Evolutionary conservation across 2,329 filamentous ascomycete genomes (phyloP).

Genomic region (Boeremia exigua): DNA sequence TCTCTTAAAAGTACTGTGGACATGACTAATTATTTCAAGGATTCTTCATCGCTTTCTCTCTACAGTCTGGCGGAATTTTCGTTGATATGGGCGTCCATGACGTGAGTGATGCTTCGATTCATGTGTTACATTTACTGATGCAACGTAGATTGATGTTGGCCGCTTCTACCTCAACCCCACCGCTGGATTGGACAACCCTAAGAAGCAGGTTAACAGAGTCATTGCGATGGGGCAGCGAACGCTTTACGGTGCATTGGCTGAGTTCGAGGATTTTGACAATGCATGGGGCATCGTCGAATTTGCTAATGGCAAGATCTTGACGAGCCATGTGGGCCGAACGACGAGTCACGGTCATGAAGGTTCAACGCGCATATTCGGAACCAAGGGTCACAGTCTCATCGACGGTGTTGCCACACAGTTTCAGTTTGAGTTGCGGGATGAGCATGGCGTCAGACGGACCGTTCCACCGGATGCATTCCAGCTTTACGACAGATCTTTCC

Average conservation of each 20-base stretch:
- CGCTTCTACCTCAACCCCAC: slow-evolving; percentile 9
- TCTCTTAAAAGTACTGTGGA: too few relatives aligned
- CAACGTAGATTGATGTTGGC: slow-evolving; percentile 4
- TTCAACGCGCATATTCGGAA: slow-evolving; percentile 1
- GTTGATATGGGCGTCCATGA: slow-evolving; percentile 12
- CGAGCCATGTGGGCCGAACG: slow-evolving; percentile 7
- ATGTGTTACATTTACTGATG: background rate
- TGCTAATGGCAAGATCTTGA: slow-evolving; percentile 13
- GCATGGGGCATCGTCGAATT: slow-evolving; percentile 15
- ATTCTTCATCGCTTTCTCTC: slow-evolving; percentile 9
- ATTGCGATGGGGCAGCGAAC: slow-evolving; percentile 11
- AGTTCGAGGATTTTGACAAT: slow-evolving; percentile 13
- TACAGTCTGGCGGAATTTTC: slow-evolving; percentile 11
- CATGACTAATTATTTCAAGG: background rate
- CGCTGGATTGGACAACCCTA: slow-evolving; percentile 5
- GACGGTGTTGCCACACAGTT: slow-evolving; percentile 1
- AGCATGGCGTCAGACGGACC: slow-evolving; percentile 9
- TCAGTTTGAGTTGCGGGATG: slow-evolving; percentile 16
- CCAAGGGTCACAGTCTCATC: slow-evolving; percentile 9
- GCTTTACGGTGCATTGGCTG: slow-evolving; percentile 6
- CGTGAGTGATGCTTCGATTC: background rate
- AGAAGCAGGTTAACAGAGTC: slow-evolving; percentile 12
- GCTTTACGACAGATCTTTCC: slow-evolving; percentile 8
- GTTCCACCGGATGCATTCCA: slow-evolving; percentile 9
- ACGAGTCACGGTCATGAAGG: slow-evolving; percentile 4